phyloP scores from a whole-genome alignment of 2,329 filamentous ascomycete genomes.

The Verticillium alfalfae region DNA sequence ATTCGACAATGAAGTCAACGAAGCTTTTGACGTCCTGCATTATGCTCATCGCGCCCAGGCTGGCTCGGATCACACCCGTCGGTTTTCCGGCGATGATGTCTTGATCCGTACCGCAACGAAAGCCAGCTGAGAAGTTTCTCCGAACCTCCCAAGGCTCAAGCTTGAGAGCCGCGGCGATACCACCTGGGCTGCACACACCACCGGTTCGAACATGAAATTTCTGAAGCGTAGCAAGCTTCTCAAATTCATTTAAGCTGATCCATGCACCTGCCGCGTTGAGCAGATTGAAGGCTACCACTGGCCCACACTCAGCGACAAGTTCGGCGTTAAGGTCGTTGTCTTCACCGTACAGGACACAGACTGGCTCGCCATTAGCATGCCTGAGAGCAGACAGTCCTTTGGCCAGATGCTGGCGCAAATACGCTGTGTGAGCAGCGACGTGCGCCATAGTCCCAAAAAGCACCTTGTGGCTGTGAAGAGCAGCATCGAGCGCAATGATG shows the following conservation, averaged over 20 bases:
- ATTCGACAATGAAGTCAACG: constrained; percentile 65
- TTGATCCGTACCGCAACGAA: constrained; percentile 77
- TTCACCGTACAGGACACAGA: constrained; percentile 62
- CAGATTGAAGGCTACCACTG: constrained; percentile 81
- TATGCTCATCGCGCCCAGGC: constrained; percentile 87
- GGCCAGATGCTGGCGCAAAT: constrained; percentile 55
- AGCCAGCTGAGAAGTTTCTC: constrained; percentile 77
- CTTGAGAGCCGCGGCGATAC: constrained; percentile 66
- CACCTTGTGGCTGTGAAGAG: constrained; percentile 61
- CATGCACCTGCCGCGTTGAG: constrained; percentile 63
- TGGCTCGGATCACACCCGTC: constrained; percentile 79
- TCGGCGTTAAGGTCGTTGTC: background rate
- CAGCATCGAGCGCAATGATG: constrained; percentile 76
- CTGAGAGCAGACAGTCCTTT: constrained; percentile 51
- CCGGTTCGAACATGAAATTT: constrained; percentile 83
- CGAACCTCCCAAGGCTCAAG: constrained; percentile 78
- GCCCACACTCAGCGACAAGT: constrained; percentile 46
- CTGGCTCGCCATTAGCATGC: constrained; percentile 62
- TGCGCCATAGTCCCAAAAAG: constrained; percentile 68
- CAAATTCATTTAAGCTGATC: constrained; percentile 78
- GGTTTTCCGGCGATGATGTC: constrained; percentile 81
- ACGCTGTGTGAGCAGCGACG: constrained; percentile 66
- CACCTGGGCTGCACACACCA: constrained; percentile 87
- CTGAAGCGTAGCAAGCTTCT: constrained; percentile 75
- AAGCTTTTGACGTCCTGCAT: constrained; percentile 67